A percentile compares a stretch with the other conserved stretches of the same genome.
phyloP scores from a whole-genome alignment of 2,329 filamentous ascomycete species.

The Lizonia empirigonia region DNA sequence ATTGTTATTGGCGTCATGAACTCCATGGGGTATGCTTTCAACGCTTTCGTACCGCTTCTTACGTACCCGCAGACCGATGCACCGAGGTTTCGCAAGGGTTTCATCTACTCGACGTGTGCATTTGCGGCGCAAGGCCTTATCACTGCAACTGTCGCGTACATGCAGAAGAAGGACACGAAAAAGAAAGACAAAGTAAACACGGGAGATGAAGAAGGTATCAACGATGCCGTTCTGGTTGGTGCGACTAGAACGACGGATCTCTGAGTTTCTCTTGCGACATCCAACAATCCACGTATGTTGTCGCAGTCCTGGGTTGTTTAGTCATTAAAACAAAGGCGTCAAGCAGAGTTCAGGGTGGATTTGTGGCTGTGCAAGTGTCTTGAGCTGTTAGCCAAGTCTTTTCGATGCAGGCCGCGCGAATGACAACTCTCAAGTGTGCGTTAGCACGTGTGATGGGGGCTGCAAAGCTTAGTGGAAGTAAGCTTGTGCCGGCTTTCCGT shows the following conservation, averaged over 20 bases:
- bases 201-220: slow-evolving; percentile 16
- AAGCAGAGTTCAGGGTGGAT: neutral
- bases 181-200: slow-evolving; percentile 3
- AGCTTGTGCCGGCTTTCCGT: slow-evolving; percentile 12
- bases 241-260: slow-evolving; percentile 2
- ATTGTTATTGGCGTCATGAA: slow-evolving; percentile 56
- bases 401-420: slow-evolving; percentile 8
- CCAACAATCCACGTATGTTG: neutral
- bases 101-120: slow-evolving; percentile 20
- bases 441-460: neutral
- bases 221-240: slow-evolving; percentile 3
- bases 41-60: slow-evolving; percentile 50
- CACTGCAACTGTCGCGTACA: slow-evolving; percentile 19
- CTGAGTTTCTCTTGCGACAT: neutral
- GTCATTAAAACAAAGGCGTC: neutral
- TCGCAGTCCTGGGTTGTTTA: neutral
- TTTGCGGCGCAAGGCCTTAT: slow-evolving; percentile 22
- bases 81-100: slow-evolving; percentile 25
- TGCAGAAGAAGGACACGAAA: slow-evolving; percentile 21
- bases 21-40: slow-evolving; percentile 52
- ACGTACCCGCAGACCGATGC: slow-evolving; percentile 27
- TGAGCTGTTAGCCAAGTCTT: slow-evolving; percentile 5
- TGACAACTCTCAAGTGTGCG: neutral
- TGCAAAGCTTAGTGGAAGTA: slow-evolving; percentile 10
- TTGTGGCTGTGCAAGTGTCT: slow-evolving; percentile 7